Evolutionary conservation across 352 stramenopile genomes (phyloP).

Genomic region (Phytophthora citrophthora): DNA sequence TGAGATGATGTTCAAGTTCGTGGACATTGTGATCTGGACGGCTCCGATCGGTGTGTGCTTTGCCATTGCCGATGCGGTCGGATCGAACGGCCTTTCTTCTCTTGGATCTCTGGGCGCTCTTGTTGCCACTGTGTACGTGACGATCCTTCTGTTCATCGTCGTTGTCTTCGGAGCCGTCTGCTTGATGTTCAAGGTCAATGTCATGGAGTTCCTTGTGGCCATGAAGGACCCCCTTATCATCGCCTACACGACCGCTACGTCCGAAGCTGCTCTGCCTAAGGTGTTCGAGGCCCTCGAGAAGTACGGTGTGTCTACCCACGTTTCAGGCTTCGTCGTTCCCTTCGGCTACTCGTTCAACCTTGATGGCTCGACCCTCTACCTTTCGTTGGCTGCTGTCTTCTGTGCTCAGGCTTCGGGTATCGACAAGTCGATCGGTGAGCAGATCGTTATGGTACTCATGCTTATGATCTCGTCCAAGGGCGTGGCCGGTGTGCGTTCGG

Average conservation of each 20-base stretch:
- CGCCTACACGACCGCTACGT: conserved; percentile 66
- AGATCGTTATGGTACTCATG: conserved; percentile 69
- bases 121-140: conserved; percentile 54
- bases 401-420: conserved; percentile 55
- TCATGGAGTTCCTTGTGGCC: conserved; percentile 45
- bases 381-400: conserved; percentile 56
- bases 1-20: conserved; percentile 76
- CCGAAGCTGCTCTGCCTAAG: conserved; percentile 60
- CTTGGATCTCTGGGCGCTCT: conserved; percentile 46
- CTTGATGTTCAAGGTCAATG: conserved; percentile 55
- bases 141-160: conserved; percentile 55
- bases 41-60: conserved; percentile 67
- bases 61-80: conserved; percentile 55
- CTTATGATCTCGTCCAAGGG: conserved; percentile 67
- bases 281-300: conserved; percentile 62
- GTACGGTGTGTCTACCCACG: conserved; percentile 58
- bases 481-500: conserved; percentile 57
- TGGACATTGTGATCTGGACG: conserved; percentile 72
- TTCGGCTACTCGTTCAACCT: conserved; percentile 79
- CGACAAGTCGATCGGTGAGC: conserved; percentile 59
- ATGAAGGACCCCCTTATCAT: conserved; percentile 68
- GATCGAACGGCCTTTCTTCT: conserved; percentile 52
- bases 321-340: conserved; percentile 61
- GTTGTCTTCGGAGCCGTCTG: conserved; percentile 52
- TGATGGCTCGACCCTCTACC: conserved; percentile 59